These are phyloP conservation scores for Sarocladiaceae sp. DNA, from an alignment of 2,329 filamentous ascomycete species.

Conservation along the genomic window DNA sequence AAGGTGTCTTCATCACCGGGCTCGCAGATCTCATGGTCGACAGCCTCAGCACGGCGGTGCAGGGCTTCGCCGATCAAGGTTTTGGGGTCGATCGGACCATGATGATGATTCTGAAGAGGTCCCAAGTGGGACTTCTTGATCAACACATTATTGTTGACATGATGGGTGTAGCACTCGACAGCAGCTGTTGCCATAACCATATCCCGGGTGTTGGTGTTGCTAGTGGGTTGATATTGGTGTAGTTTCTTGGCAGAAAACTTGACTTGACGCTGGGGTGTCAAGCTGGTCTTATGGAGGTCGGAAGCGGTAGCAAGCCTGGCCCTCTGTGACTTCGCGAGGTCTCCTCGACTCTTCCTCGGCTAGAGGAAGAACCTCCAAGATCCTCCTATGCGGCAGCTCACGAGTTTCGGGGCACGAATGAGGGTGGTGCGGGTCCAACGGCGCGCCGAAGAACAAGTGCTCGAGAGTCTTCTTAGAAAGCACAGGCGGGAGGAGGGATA, in stretches of 20 bases:
- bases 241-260: background rate
- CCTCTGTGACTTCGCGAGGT: slow-evolving; percentile 87
- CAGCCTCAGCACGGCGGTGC: slow-evolving; percentile 73
- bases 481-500: slow-evolving; percentile 50
- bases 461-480: slow-evolving; percentile 43
- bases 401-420: slow-evolving; percentile 53
- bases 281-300: slow-evolving; percentile 79
- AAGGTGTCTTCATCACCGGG: slow-evolving; percentile 96
- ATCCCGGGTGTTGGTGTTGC: slow-evolving; percentile 35
- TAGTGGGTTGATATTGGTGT: slow-evolving; percentile 11
- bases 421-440: slow-evolving; percentile 34
- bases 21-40: slow-evolving; percentile 83
- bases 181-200: slow-evolving; percentile 61
- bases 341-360: slow-evolving; percentile 98
- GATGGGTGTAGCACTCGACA: slow-evolving; percentile 46
- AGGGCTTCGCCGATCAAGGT: slow-evolving; percentile 81
- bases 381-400: slow-evolving; percentile 99
- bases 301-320: slow-evolving; percentile 89
- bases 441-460: slow-evolving; percentile 42
- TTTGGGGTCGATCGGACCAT: slow-evolving; percentile 52
- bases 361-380: slow-evolving; percentile 98
- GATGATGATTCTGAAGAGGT: slow-evolving; percentile 24
- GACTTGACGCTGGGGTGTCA: slow-evolving; percentile 11
- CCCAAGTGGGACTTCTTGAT: slow-evolving; percentile 37
- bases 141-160: slow-evolving; percentile 41